Evolutionary conservation across 768 basidiomycete species (phyloP), one percentile per base, ranked within the genome.

Genomic region (Neoboletus brunneissimus): DNA sequence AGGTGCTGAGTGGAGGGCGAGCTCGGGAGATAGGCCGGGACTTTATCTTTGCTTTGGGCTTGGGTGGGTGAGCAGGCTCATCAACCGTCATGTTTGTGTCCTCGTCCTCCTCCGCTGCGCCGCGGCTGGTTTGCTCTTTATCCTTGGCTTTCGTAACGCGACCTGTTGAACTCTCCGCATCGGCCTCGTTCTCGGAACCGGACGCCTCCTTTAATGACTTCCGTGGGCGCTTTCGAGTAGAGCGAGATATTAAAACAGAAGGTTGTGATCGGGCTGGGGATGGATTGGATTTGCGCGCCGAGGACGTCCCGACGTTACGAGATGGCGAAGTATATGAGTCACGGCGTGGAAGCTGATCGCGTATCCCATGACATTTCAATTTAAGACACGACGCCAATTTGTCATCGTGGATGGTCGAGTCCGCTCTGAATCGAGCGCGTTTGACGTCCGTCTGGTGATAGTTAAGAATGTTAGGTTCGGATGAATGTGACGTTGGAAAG

Each of bases 391-490:
- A 80, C 2, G 71, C 70, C 53, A 91, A 79, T 67, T 85, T 91
- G 66, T 92, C 90, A 56, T 88, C 75, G 31, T 73, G 60, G 50
- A 73, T 61, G 1, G 86, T 84, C 16, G 90, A 87, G 69, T 92
- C 90, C 6, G 84, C 83, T 48, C 89, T 83, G 75, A 90, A 92
- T 6, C 89, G 79, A 0, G 90, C 90, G 44, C 90, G 87, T 71
- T 82, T 91, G 38, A 71, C 52, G 62, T 91, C 90, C 1, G 81
- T 86, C 89, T 91, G 57, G 31, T 37, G 11, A 16, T 3, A 12
- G 23, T 32, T 15, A 22, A 51, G 9, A 12, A 22, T 1, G 43
- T 55, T 25, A 53, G 57, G 42, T 44, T 23, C 51, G 51, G 23
- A 37, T 48, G 42, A 29, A 40, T 11, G 27, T 4, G 23, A 31